These are phyloP conservation scores for Saccharomyces pastorianus DNA, from an alignment of 1,139 yeast genomes.

Conservation along the genomic window DNA sequence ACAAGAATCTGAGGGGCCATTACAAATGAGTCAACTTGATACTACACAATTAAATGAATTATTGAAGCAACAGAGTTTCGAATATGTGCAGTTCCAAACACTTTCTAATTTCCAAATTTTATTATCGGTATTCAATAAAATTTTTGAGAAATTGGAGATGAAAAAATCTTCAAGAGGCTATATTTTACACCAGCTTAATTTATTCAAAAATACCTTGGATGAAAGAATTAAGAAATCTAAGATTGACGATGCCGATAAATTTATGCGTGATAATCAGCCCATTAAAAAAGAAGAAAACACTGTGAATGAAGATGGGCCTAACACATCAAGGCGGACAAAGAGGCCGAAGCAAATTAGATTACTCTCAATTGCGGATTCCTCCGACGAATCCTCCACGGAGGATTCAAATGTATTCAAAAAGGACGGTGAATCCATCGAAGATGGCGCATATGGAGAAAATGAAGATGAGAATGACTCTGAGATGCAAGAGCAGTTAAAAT, in stretches of 20 bases:
- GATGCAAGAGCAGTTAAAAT: conserved; percentile 24
- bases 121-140: conserved; percentile 15
- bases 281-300: conserved; percentile 7
- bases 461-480: conserved; percentile 9
- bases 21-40: neutral
- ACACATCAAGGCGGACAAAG: neutral
- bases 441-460: conserved; percentile 9
- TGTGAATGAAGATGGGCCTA: neutral
- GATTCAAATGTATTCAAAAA: neutral
- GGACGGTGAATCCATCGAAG: conserved; percentile 9
- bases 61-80: conserved; percentile 16
- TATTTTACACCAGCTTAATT: conserved; percentile 18
- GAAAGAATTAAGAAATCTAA: conserved; percentile 15
- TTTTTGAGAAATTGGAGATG: conserved; percentile 24
- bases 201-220: conserved; percentile 15
- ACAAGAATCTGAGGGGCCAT: neutral
- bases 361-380: conserved; percentile 4
- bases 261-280: conserved; percentile 3
- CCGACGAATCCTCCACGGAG: conserved; percentile 1
- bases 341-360: neutral
- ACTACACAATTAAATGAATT: conserved; percentile 8
- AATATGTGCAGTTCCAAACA: conserved; percentile 26
- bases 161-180: conserved; percentile 21
- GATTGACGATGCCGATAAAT: conserved; percentile 16
- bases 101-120: conserved; percentile 22